Conservation (phyloP, 2,329 filamentous ascomycete species). For the Chaetomiaceae sp. region DNA sequence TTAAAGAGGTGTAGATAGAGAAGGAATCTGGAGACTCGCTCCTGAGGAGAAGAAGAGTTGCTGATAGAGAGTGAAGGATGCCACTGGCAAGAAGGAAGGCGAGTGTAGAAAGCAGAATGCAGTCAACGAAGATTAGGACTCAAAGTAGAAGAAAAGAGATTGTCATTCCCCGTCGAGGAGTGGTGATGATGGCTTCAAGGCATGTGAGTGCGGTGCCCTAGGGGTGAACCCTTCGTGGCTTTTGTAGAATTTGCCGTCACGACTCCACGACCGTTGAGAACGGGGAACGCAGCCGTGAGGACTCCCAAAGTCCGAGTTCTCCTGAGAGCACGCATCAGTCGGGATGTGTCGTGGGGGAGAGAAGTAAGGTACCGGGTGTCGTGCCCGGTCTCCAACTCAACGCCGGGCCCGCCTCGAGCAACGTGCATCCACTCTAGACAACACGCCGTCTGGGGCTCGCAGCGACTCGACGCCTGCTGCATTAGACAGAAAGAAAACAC, state of each 20-base stretch:
- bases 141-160: slow-evolving; percentile 27
- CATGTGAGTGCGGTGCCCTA: slow-evolving; percentile 12
- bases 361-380: slow-evolving; percentile 4
- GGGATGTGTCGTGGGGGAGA: slow-evolving; percentile 4
- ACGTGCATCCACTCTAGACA: neutral
- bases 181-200: slow-evolving; percentile 21
- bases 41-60: neutral
- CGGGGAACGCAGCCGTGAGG: slow-evolving; percentile 14
- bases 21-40: neutral
- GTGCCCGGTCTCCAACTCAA: slow-evolving; percentile 7
- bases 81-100: slow-evolving; percentile 7
- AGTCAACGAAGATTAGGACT: slow-evolving; percentile 23
- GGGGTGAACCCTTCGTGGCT: slow-evolving; percentile 20
- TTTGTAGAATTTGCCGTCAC: slow-evolving; percentile 29
- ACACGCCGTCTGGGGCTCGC: slow-evolving; percentile 5
- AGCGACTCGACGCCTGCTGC: slow-evolving; percentile 20
- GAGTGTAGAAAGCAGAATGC: slow-evolving; percentile 15
- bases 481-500: neutral
- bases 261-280: slow-evolving; percentile 14
- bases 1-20: neutral
- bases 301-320: slow-evolving; percentile 17
- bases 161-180: slow-evolving; percentile 18
- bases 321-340: slow-evolving; percentile 21
- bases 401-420: neutral
- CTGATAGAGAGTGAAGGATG: neutral